Percentiles rank a stretch among this genome's conserved stretches.
Evolutionary conservation across 306 rosid genomes (phyloP).

Genomic region (Sindora glabra): DNA sequence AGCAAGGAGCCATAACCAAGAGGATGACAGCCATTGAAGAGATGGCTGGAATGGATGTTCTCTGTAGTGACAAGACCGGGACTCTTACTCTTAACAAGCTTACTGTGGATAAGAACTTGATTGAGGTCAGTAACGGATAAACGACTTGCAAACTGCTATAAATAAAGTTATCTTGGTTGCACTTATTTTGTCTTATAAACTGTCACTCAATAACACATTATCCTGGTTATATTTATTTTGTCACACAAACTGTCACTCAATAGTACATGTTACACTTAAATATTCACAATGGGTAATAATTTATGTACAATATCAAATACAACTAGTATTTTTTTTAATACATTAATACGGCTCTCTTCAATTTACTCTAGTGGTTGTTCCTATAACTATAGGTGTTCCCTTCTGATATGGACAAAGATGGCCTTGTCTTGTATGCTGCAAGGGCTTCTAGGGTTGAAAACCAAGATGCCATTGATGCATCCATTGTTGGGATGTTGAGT

Average conservation of each 20-base stretch:
- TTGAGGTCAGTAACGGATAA: constrained; percentile 48
- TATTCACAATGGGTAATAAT: too few species aligned
- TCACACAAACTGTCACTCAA: too few species aligned
- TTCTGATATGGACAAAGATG: constrained; percentile 36
- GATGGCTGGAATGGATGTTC: constrained; percentile 96
- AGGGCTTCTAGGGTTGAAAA: constrained; percentile 82
- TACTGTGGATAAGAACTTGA: constrained; percentile 61
- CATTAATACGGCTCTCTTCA: too few species aligned
- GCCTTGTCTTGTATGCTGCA: constrained; percentile 55
- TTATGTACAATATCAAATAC: too few species aligned
- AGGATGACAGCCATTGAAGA: constrained; percentile 98
- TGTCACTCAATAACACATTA: too few species aligned
- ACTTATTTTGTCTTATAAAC: too few species aligned
- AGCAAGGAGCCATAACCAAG: constrained; percentile 95
- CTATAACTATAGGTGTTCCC: constrained; percentile 46
- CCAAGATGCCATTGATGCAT: constrained; percentile 90
- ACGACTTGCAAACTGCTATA: not conserved
- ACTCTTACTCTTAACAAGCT: constrained; percentile 95
- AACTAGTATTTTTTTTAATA: too few species aligned
- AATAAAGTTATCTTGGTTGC: not conserved
- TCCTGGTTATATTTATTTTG: too few species aligned
- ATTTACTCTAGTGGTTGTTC: constrained; percentile 2
- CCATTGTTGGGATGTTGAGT: constrained; percentile 69
- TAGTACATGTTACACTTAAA: too few species aligned
- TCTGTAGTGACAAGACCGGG: constrained; percentile 95